Evolutionary conservation across 805 yeast genomes (phyloP), one percentile per base, ranked within the genome.

Genomic region (Candida maltosa): DNA sequence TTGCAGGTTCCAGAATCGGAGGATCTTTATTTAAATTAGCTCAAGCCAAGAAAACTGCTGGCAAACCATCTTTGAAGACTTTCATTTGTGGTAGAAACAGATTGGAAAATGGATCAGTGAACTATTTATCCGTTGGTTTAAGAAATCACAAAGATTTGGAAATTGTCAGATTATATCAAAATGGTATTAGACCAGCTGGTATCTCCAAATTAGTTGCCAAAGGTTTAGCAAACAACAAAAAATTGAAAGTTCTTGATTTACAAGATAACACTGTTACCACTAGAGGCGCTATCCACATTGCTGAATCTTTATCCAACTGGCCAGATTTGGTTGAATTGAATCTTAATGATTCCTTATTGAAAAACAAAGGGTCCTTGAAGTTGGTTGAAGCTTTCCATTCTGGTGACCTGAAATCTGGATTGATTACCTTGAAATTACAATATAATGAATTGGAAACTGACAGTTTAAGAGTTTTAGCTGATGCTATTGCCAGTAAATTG

Each of bases 21-120:
- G 78, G 79, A 49, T 86, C 96, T 4, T 74, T 93, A 31, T 86
- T 70, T 63, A 72, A 75, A 47, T 73, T 91, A 45, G 78, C 93
- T 15, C 59, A 58, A 34, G 81, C 80, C 38, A 88, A 88, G 62
- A 58, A 67, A 44, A 49, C 55, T 20, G 62, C 64, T 27, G 67
- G 73, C 16, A 63, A 75, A 35, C 62, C 69, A 21, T 60, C 76
- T 11, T 73, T 88, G 54, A 80, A 83, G 51, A 87, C 97, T 1
- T 91, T 93, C 47, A 76, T 93, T 51, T 93, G 99, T 65, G 98
- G 98, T 45, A 78, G 99, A 65, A 93, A 93, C 64, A 83, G 99
- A 62, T 75, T 93, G 46, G 99, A 93, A 60, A 88, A 88, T 58
- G 98, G 97, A 3, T 88, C 97, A 5, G 77, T 87, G 60, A 79